Base-by-base conservation (phyloP, 805 yeast genomes). In the Lipomyces orientalis region DNA sequence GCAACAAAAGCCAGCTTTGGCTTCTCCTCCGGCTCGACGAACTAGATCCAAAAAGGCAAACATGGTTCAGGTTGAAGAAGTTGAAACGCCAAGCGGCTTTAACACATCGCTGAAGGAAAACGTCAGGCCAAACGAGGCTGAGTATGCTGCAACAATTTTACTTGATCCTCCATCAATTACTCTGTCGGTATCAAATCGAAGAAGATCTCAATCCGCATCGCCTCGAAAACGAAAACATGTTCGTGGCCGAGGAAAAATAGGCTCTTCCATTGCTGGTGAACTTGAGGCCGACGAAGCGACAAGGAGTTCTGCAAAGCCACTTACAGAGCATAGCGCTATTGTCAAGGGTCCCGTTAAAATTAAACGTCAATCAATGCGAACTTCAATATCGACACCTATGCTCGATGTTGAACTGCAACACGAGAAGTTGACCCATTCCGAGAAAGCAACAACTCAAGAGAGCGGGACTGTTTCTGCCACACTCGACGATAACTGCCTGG, bases 1-100 rank as follows among this genome's bases (percentile, higher is more conserved):
- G 1, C 43, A 2, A 33, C 39, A 4, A 22, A 33, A 54, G 58
- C 7, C 39, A 12, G 4, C 34, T 14, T 34, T 19, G 34, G 25
- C 29, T 33, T 56, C 59, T 56, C 34, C 59, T 33, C 56, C 56
- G n/a, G 34, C 56, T 14, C 31, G 34, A 16, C 31, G 34, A 54
- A 54, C 56, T 31, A 54, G 56, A 54, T 19, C 33, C n/a, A 54
- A 12, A 31, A 33, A 56, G 8, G 16, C 14, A 14, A 12, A 3
- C 22, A 9, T 14, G 43, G 2, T 8, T 3, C 22, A 22, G 1
- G 14, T 33, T 5, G 59, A 16, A 56, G 34, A 31, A 16, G n/a
- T 12, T 14, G 29, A 33, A 25, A 19, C 34, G 25, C 39, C 14
- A 12, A n/a, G 16, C 19, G 34, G 10, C 33, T 22, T 12, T n/a